Base-by-base conservation (phyloP, 768 basidiomycete genomes). In the Xanthoconium stramineum region DNA sequence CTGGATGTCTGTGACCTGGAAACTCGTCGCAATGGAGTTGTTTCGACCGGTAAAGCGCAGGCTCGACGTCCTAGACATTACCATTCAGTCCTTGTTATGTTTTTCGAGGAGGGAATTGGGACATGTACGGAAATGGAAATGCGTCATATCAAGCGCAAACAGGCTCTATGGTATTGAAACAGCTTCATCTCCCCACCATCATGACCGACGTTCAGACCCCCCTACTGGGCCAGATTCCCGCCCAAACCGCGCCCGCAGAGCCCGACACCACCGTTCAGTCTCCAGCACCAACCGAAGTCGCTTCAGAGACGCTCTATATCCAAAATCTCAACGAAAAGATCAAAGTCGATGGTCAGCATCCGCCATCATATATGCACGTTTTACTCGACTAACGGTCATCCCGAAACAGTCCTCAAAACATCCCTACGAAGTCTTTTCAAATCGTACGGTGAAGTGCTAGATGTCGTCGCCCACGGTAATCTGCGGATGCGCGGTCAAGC, bases 401-500 rank as follows among this genome's bases (percentile, higher is more conserved):
- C 54, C 20, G n/a, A 37, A 51, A 48, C 50, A 92, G 94, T 96
- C 37, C 80, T 99, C 60, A 97, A 95, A 74, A 78, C 91, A 51
- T 92, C 94, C 5, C 76, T 99, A 45, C 81, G 83, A 13, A 88
- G 88, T 35, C 79, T 99, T 32, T 98, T 99, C 81, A 93, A 93
- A 72, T 81, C 87, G 14, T 99, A 98, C 66, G 93, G 94, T 13
- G 87, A 91, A 59, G 89, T 99, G 17, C 74, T 98, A 29, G 93
- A 96, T 68, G 93, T 99, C n/a, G 89, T 94, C 19, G 94, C 95
- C 11, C 97, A 99, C 72, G 75, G 79, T 50, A 98, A 97, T 77
- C 74, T 99, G 57, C 86, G 97, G 38, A 99, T 99, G 97, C 82
- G 97, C 38, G 97, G 97, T 15, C 97, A 99, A 75, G 97, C 97